phyloP scores from a whole-genome alignment of 805 yeast species.

The Metschnikowia kunwiensis region DNA sequence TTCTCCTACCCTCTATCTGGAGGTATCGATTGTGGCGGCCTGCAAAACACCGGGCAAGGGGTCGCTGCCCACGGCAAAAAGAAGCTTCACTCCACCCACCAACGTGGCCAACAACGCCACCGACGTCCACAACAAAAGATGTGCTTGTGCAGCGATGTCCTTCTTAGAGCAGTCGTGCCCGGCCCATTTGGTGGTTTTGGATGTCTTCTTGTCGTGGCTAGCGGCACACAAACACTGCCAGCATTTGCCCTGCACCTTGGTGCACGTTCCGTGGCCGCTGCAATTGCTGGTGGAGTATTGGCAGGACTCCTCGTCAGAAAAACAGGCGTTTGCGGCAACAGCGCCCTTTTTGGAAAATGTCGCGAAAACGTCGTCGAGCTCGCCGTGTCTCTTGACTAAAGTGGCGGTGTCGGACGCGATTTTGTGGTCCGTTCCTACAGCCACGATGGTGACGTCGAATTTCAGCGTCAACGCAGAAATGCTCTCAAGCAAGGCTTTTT shows the following conservation, averaged over 20 bases:
- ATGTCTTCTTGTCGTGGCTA: conserved; percentile 38
- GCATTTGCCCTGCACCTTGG: conserved; percentile 35
- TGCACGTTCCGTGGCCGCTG: conserved; percentile 53
- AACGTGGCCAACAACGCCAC: conserved; percentile 46
- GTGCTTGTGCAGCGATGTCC: conserved; percentile 64
- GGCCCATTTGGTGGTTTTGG: conserved; percentile 51
- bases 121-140: conserved; percentile 66
- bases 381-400: conserved; percentile 16
- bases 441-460: conserved; percentile 23
- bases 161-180: conserved; percentile 63
- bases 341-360: conserved; percentile 17
- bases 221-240: conserved; percentile 53
- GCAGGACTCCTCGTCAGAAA: conserved; percentile 46
- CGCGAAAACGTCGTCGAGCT: conserved; percentile 18
- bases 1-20: conserved; percentile 5
- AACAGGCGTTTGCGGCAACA: conserved; percentile 29
- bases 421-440: conserved; percentile 16
- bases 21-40: conserved; percentile 45
- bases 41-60: conserved; percentile 67
- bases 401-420: conserved; percentile 11
- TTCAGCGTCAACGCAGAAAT: conserved; percentile 15
- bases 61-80: conserved; percentile 53
- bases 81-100: conserved; percentile 51
- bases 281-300: conserved; percentile 46
- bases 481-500: conserved; percentile 27